These are phyloP conservation scores for Phyllosticta citrichinensis DNA, from an alignment of 2,329 filamentous ascomycete genomes.

Conservation along the genomic window DNA sequence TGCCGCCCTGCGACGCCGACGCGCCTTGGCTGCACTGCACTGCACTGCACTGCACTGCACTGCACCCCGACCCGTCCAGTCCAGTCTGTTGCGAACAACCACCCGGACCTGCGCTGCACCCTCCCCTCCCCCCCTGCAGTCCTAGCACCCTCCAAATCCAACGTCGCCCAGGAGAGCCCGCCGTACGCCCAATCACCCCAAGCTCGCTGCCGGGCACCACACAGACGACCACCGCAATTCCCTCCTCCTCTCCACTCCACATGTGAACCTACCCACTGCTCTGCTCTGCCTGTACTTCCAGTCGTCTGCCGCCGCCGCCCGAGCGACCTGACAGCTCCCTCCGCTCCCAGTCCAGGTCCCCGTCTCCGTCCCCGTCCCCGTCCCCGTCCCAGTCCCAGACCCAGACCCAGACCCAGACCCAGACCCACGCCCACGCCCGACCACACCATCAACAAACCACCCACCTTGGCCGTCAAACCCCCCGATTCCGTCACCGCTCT, in stretches of 20 bases:
- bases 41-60: no score
- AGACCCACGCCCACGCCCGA: not conserved
- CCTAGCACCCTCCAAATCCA: not conserved
- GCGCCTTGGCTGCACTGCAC: not conserved
- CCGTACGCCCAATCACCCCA: not conserved
- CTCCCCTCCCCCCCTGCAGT: not conserved
- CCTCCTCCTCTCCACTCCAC: not conserved
- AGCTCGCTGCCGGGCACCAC: slow-evolving; percentile 9
- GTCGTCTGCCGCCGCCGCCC: not conserved
- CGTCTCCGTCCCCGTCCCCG: no score
- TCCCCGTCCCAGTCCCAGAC: not conserved
- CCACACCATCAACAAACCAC: not conserved
- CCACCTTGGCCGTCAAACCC: not conserved
- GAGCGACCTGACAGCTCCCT: slow-evolving; percentile 1
- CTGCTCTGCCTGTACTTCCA: no score
- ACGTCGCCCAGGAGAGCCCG: not conserved
- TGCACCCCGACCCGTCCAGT: no score
- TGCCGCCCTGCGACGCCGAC: not conserved
- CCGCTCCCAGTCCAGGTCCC: not conserved
- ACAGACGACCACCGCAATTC: not conserved
- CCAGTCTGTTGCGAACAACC: no score
- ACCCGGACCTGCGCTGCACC: not conserved
- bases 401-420: not conserved
- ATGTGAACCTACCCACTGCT: not conserved
- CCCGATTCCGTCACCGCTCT: not conserved